Conservation (phyloP, 352 stramenopile genomes). For the Globisporangium lucens region DNA sequence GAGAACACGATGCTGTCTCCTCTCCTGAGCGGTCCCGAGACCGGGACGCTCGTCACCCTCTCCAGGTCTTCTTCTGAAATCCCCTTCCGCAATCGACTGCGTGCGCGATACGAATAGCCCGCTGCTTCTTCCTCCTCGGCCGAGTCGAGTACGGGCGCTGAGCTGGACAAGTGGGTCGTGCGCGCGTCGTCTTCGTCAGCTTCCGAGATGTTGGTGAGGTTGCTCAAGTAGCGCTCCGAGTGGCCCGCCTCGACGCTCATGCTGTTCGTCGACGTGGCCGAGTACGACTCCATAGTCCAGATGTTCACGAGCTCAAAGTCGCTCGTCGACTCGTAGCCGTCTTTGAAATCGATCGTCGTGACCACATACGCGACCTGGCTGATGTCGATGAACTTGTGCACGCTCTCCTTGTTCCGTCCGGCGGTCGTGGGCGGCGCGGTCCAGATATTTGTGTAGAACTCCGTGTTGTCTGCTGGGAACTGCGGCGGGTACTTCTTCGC, state of each 20-base stretch:
- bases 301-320: conserved; percentile 48
- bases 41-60: conserved; percentile 34
- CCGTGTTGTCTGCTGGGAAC: conserved; percentile 45
- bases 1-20: conserved; percentile 65
- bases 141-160: conserved; percentile 3
- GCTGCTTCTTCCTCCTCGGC: neutral
- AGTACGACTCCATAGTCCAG: conserved; percentile 35
- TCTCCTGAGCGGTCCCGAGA: conserved; percentile 39
- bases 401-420: conserved; percentile 21
- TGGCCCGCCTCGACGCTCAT: conserved; percentile 24
- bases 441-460: conserved; percentile 87
- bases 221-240: conserved; percentile 20
- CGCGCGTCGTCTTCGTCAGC: conserved; percentile 14
- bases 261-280: conserved; percentile 10
- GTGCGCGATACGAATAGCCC: neutral
- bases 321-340: conserved; percentile 41
- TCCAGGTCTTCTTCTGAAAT: conserved; percentile 43
- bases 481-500: conserved; percentile 32
- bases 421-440: conserved; percentile 22
- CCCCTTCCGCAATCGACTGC: conserved; percentile 25
- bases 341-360: conserved; percentile 71
- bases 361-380: conserved; percentile 75
- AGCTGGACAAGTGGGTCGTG: conserved; percentile 13
- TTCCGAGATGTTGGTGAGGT: conserved; percentile 20
- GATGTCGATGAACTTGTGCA: conserved; percentile 63